Evolutionary conservation across 441 rosid species (phyloP).

Genomic region (Jatropha multifida): DNA sequence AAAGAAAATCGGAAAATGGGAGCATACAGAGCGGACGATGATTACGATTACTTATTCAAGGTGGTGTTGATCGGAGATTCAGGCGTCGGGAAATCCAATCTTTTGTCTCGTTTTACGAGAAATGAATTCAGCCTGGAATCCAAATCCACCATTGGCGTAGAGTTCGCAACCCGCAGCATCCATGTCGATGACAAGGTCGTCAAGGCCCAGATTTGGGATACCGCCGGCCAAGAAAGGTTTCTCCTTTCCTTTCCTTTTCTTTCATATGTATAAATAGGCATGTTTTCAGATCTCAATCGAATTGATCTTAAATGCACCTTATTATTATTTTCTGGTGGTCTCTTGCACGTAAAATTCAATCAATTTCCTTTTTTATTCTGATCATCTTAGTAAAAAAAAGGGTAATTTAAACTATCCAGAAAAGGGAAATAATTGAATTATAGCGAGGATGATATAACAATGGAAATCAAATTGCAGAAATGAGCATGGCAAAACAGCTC

Average conservation of each 20-base stretch:
- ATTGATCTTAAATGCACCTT: not conserved
- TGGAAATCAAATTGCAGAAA: not conserved
- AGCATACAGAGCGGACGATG: conserved; percentile 74
- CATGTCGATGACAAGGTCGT: conserved; percentile 71
- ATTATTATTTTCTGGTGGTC: not conserved
- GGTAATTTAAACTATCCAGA: too few species aligned
- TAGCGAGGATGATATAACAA: not conserved
- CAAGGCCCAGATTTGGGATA: conserved; percentile 96
- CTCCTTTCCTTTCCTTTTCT: not conserved
- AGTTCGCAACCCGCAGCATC: conserved; percentile 85
- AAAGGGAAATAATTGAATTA: not conserved
- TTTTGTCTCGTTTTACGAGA: conserved; percentile 67
- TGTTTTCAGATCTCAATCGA: not conserved
- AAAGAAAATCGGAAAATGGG: conserved; percentile 37
- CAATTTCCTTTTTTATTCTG: not conserved
- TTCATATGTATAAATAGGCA: not conserved
- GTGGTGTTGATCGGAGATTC: conserved; percentile 82
- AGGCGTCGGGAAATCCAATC: conserved; percentile 82
- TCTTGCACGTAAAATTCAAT: not conserved
- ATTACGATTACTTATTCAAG: conserved; percentile 85
- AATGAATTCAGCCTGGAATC: conserved; percentile 81
- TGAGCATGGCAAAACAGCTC: not conserved
- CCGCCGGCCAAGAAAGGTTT: conserved; percentile 92
- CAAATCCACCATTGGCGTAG: conserved; percentile 85
- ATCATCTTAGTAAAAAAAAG: not conserved